A percentile compares a stretch with the other conserved stretches of the same genome.
Evolutionary conservation across 306 rosid species (phyloP).

Genomic region (Urtica urens): DNA sequence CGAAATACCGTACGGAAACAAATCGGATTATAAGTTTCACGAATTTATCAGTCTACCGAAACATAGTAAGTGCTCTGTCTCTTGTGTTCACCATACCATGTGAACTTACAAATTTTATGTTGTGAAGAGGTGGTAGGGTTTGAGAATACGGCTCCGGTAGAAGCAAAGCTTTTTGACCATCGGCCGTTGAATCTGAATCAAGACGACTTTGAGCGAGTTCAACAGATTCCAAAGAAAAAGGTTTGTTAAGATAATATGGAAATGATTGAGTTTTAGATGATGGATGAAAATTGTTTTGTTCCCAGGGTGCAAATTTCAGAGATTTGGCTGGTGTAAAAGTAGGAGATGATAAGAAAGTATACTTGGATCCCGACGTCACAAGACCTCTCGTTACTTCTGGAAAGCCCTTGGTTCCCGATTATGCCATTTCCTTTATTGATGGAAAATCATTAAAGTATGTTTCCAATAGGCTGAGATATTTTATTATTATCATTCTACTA

Average conservation of each 20-base stretch:
- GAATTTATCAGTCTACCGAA: constrained; percentile 35
- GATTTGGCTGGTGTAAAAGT: constrained; percentile 73
- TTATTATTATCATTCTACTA: too few species aligned
- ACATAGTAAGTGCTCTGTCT: constrained; percentile 29
- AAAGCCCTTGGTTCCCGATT: constrained; percentile 80
- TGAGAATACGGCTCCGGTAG: not conserved
- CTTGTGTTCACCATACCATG: not conserved
- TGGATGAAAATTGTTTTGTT: not conserved
- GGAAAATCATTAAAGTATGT: constrained; percentile 74
- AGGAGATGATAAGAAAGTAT: constrained; percentile 42
- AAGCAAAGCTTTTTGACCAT: constrained; percentile 40
- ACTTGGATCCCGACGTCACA: constrained; percentile 43
- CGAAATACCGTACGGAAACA: constrained; percentile 28
- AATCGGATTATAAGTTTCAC: constrained; percentile 52
- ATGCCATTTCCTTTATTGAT: constrained; percentile 54
- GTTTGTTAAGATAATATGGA: constrained; percentile 10
- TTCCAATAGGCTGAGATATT: not conserved
- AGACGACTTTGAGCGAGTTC: constrained; percentile 62
- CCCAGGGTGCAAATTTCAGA: constrained; percentile 72
- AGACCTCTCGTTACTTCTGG: constrained; percentile 57
- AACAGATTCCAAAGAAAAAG: constrained; percentile 55
- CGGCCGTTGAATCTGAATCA: constrained; percentile 39
- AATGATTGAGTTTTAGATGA: too few species aligned
- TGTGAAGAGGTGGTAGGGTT: constrained; percentile 24
- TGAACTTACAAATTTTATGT: too few species aligned